phyloP scores from a whole-genome alignment of 176 grass and related monocot genomes.

The Dactylis glomerata region DNA sequence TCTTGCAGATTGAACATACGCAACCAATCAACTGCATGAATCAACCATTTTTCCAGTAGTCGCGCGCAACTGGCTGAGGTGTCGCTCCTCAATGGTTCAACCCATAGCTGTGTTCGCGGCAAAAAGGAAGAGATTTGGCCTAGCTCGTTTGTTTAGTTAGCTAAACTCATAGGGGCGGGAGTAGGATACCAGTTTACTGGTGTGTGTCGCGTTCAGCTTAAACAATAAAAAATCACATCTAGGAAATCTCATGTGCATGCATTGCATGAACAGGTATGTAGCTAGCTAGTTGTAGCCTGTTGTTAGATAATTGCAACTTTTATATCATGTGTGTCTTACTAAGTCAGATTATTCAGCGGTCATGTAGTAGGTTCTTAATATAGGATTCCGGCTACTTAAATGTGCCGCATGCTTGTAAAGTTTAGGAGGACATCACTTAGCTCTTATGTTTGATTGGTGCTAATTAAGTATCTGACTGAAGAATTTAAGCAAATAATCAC shows the following conservation, averaged over 20 bases:
- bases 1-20: too few species aligned
- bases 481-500: neutral
- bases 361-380: neutral
- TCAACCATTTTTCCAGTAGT: neutral
- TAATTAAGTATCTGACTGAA: neutral
- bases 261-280: neutral
- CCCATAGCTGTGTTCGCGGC: neutral
- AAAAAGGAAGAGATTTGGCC: slow-evolving; percentile 1
- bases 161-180: neutral
- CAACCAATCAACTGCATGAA: neutral
- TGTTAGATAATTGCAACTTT: neutral
- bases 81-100: neutral
- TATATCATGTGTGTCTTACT: too few species aligned
- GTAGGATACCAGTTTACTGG: neutral
- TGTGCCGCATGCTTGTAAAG: neutral
- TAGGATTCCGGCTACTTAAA: neutral
- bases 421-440: neutral
- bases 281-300: neutral
- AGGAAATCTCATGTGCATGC: neutral
- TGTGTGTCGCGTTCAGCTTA: neutral
- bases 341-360: too few species aligned
- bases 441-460: neutral
- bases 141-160: neutral
- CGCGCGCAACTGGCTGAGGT: neutral
- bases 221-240: neutral